Evolutionary conservation across 768 basidiomycete species (phyloP).

Genomic region (Hericium coralloides): DNA sequence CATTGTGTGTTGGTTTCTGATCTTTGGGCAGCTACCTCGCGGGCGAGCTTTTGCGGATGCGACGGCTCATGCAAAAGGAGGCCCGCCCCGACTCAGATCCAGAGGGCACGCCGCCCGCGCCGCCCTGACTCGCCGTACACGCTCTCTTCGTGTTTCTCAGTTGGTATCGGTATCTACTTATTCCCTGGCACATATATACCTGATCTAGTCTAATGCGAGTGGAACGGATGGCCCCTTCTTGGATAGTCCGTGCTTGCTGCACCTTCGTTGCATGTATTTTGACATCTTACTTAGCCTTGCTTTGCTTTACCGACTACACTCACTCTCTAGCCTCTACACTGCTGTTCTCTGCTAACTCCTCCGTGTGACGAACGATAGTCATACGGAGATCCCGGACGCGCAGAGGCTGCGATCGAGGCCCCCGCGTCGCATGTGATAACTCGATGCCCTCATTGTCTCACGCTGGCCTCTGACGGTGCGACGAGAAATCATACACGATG

Average conservation of each 20-base stretch:
- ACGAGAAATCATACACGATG: no score
- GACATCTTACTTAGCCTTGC: background rate
- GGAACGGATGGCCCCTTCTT: background rate
- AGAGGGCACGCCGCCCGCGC: background rate
- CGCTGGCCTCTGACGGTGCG: no score
- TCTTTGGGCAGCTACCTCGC: slow-evolving; percentile 39
- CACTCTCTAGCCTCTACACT: background rate
- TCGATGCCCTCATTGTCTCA: no score
- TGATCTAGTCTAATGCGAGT: background rate
- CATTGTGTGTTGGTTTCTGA: slow-evolving; percentile 7
- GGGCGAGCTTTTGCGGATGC: slow-evolving; percentile 56
- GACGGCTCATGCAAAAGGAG: slow-evolving; percentile 62
- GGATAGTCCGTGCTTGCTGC: background rate
- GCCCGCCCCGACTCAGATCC: slow-evolving; percentile 14
- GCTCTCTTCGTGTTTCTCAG: background rate
- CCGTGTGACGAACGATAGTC: no score
- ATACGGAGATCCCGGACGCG: background rate
- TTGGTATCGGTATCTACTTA: background rate
- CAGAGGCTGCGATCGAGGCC: background rate
- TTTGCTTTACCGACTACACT: background rate
- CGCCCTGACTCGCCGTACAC: background rate
- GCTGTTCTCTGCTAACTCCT: background rate
- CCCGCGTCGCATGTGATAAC: background rate
- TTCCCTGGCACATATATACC: background rate
- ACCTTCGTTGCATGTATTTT: background rate